These are phyloP conservation scores for Paecilomyces fulvus DNA, from an alignment of 2,329 filamentous ascomycete species.

Conservation along the genomic window DNA sequence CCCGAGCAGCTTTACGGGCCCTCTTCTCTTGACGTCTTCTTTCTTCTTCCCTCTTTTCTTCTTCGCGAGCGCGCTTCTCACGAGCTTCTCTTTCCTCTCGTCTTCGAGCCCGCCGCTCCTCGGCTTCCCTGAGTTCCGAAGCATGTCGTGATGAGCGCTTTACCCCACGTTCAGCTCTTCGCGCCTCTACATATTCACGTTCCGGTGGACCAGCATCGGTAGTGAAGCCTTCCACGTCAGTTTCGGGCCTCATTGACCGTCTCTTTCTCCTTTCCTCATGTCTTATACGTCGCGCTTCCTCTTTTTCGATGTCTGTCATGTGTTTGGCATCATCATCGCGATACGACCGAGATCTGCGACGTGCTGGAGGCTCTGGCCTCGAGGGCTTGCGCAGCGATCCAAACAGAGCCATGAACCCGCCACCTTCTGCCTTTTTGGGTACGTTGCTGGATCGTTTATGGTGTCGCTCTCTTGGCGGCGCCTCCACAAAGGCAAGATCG, in stretches of 20 bases:
- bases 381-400: conserved; percentile 35
- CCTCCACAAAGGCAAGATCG: conserved; percentile 45
- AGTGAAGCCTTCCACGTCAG: conserved; percentile 40
- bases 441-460: conserved; percentile 55
- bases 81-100: conserved; percentile 41
- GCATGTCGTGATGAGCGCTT: conserved; percentile 36
- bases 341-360: conserved; percentile 28
- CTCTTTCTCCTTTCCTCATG: conserved; percentile 27
- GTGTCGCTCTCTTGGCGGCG: conserved; percentile 41
- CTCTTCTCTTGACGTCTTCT: conserved; percentile 23
- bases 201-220: conserved; percentile 38
- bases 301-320: conserved; percentile 28
- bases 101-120: conserved; percentile 40
- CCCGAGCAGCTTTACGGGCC: conserved; percentile 25
- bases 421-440: conserved; percentile 49
- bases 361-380: conserved; percentile 25
- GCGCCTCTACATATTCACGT: conserved; percentile 50
- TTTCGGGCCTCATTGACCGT: conserved; percentile 39
- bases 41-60: conserved; percentile 28
- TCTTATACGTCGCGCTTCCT: conserved; percentile 20
- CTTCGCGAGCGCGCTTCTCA: conserved; percentile 27
- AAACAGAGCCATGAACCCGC: conserved; percentile 56
- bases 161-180: conserved; percentile 54
- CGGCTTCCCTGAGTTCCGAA: conserved; percentile 25
- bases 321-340: conserved; percentile 27